Base-by-base conservation (phyloP, 495 filamentous ascomycete species). In the Hypoxylon intermedium region DNA sequence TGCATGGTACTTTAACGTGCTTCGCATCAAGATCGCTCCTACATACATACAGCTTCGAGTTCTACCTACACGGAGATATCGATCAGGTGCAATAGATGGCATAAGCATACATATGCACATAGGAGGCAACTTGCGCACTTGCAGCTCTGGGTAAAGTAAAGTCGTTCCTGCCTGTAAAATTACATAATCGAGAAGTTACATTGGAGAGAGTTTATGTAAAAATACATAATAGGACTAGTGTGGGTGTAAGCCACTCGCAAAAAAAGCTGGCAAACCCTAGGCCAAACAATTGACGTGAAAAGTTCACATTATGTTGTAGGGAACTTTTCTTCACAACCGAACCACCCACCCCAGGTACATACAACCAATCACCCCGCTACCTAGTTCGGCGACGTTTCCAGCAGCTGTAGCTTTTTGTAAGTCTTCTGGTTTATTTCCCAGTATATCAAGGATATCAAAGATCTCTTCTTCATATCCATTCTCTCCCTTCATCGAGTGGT, bases 351-450 rank as follows among this genome's bases (percentile, higher is more conserved):
- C 49, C 45, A 46, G 49, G 31, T 53, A 26, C n/a, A n/a, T n/a
- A 65, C 55, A 56, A 56, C 62, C 62, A 65, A 65, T 65, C 56
- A 65, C 62, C 62, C 62, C 56, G 55, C 56, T 59, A 64, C 45
- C 40, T 48, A 65, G 41, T 59, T 51, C 44, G 38, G 43, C 33
- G 37, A 51, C 49, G 16, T 34, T 59, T 33, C 55, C 41, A 55
- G 21, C 50, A 40, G 58, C 24, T 26, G 48, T 28, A 49, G 20
- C 43, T 44, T 38, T 48, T 26, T 26, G 3, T 26, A 4, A 26
- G 3, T 26, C 24, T 26, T 26, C 7, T 24, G 62, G 62, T 65
- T n/a, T 1, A 19, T 37, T 51, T 48, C 54, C 3, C 7, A 38
- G 12, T 48, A 38, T 40, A 19, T 46, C n/a, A 15, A 30, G 11